These are phyloP conservation scores for Priceomyces medius DNA, from an alignment of 805 yeast species.

Conservation along the genomic window DNA sequence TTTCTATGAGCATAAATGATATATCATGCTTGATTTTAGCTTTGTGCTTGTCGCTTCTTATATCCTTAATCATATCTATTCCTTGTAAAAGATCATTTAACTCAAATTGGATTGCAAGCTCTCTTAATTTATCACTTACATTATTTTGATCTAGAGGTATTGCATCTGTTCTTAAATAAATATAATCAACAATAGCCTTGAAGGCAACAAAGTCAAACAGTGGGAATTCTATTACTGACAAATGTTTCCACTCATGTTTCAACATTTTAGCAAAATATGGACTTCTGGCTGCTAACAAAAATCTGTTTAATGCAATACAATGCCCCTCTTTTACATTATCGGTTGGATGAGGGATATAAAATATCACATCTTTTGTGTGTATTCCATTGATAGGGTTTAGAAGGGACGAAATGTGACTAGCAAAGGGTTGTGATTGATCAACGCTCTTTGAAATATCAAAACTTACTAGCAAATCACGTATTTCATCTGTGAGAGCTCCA, in stretches of 20 bases:
- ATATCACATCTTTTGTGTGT: constrained; percentile 31
- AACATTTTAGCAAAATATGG: constrained; percentile 22
- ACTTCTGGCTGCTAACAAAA: constrained; percentile 36
- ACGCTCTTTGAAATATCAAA: constrained; percentile 69
- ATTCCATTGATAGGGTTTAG: constrained; percentile 21
- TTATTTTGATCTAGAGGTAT: constrained; percentile 21
- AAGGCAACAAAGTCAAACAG: constrained; percentile 18
- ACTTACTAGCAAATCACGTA: constrained; percentile 55
- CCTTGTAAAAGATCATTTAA: constrained; percentile 38
- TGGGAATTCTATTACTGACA: constrained; percentile 18
- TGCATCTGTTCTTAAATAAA: constrained; percentile 32
- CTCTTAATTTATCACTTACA: constrained; percentile 18
- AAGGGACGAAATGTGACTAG: constrained; percentile 61
- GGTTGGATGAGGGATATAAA: constrained; percentile 21
- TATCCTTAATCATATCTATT: constrained; percentile 25
- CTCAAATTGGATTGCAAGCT: constrained; percentile 31
- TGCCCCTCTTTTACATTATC: constrained; percentile 12
- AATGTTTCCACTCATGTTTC: constrained; percentile 21
- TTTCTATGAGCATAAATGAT: constrained; percentile 32
- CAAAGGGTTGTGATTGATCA: constrained; percentile 69
- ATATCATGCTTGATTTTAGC: constrained; percentile 31
- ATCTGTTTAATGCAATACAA: constrained; percentile 25
- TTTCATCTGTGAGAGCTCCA: constrained; percentile 71
- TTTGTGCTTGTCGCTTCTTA: constrained; percentile 17
- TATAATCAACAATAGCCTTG: constrained; percentile 26